A percentile compares a stretch with the other conserved stretches of the same genome.
phyloP scores from a whole-genome alignment of 306 rosid species.

The Rosa lucieae region DNA sequence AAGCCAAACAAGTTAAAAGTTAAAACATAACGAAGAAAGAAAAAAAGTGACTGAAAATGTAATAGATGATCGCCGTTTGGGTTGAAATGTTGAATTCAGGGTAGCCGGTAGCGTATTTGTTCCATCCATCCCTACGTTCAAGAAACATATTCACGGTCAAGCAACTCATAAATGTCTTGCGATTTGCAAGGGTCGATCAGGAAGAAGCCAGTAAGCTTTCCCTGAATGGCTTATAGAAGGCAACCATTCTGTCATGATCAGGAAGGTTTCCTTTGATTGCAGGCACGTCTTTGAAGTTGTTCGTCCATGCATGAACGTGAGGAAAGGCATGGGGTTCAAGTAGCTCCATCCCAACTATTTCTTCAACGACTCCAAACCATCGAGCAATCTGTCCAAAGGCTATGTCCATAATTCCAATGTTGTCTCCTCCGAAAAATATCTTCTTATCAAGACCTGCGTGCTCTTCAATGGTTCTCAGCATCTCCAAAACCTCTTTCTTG shows the following conservation, averaged over 20 bases:
- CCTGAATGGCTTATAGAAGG: background rate
- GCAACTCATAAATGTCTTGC: background rate
- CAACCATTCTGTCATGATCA: background rate
- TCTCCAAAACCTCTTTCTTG: slow-evolving; percentile 13
- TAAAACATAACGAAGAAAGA: too few relatives aligned
- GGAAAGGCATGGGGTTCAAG: slow-evolving; percentile 23
- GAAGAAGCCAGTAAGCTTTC: background rate
- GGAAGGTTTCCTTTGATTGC: slow-evolving; percentile 31
- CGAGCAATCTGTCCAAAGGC: slow-evolving; percentile 19
- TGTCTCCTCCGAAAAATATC: slow-evolving; percentile 28
- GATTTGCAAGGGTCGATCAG: background rate
- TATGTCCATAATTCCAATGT: slow-evolving; percentile 30
- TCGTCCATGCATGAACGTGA: slow-evolving; percentile 26
- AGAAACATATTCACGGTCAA: too few relatives aligned
- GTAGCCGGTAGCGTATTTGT: background rate
- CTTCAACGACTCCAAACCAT: slow-evolving; percentile 26
- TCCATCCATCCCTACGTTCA: background rate
- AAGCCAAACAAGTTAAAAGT: too few relatives aligned
- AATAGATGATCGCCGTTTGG: too few relatives aligned
- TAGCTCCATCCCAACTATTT: slow-evolving; percentile 13
- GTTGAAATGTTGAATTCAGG: background rate
- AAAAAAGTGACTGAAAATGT: background rate
- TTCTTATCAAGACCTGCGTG: slow-evolving; percentile 26
- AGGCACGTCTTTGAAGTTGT: slow-evolving; percentile 26
- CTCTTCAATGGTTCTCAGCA: slow-evolving; percentile 31